Base-by-base conservation (phyloP, 192 early-diverging fungal genomes). In the Coemansia sp. region DNA sequence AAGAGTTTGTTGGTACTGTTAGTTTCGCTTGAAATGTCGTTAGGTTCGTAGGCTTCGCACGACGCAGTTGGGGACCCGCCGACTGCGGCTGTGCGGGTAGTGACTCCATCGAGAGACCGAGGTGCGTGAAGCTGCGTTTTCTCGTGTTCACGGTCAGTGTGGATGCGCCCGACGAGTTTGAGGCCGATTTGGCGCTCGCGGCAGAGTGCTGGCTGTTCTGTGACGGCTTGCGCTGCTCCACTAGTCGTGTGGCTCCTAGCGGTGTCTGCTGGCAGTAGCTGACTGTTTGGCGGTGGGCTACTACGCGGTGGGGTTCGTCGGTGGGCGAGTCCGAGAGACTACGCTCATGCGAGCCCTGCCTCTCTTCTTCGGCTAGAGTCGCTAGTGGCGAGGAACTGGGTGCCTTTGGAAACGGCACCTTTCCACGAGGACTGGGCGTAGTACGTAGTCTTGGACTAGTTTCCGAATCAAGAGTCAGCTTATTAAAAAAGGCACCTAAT, bases 51-150 rank as follows among this genome's bases (percentile, higher is more conserved):
- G 74, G 74, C 65, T 76, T 82, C 29, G 74, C 58, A 32, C 74
- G 80, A 27, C 80, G 68, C 65, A 76, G 66, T 63, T 73, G 80
- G 68, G 16, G 43, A 27, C 53, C 56, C 27, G 63, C 30, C 32
- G 68, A 47, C 39, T 32, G 37, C 5, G 65, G 62, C 61, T 10
- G 56, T n/a, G 49, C 29, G 10, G 60, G 49, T 22, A 82, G 64
- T 20, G 71, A 53, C 65, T 82, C 80, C 80, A 82, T 82, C 16
- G 80, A 76, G 59, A 82, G 71, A 4, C 80, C 80, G 34, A 82
- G 71, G 50, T 82, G 80, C 5, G 80, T 82, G 69, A 76, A 82
- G 66, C 80, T 82, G 71, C 80, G 80, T 63, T 82, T 82, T 53
- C 80, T 71, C n/a, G 61, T 76, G 50, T 59, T 59, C n/a, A 18